These are phyloP conservation scores for Phalaenopsis equestris DNA, from an alignment of 106 monocot genomes.

Conservation along the genomic window DNA sequence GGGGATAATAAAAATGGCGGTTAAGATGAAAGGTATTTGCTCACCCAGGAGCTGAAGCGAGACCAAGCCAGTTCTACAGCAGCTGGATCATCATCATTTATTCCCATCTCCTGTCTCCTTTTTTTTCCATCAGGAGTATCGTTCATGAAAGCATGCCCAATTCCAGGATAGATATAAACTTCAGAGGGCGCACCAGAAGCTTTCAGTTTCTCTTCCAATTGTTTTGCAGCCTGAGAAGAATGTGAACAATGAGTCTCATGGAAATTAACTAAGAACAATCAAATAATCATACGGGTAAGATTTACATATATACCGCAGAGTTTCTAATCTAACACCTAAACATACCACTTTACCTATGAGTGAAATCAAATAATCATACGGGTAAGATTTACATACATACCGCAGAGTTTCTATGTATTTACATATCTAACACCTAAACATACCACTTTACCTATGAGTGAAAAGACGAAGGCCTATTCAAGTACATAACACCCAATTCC, in stretches of 20 bases:
- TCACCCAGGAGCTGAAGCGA: conserved; percentile 88
- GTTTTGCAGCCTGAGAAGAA: conserved; percentile 61
- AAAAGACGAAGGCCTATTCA: no score
- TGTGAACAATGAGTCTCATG: not conserved
- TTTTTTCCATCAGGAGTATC: conserved; percentile 57
- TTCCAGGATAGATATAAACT: conserved; percentile 68
- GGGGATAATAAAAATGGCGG: not conserved
- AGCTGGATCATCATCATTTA: conserved; percentile 49
- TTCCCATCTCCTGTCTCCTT: conserved; percentile 81
- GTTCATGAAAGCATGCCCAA: conserved; percentile 85
- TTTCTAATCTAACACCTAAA: no score
- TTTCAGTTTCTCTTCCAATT: conserved; percentile 74
- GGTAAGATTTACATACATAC: no score
- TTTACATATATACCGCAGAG: no score
- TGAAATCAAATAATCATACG: no score
- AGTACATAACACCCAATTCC: no score
- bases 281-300: no score
- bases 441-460: no score
- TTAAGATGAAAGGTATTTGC: conserved; percentile 23
- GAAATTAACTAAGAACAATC: no score
- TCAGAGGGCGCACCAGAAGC: conserved; percentile 56
- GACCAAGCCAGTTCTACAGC: conserved; percentile 76
- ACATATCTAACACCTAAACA: no score
- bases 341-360: no score
- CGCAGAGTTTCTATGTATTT: no score